Conservation (phyloP, 768 basidiomycete genomes). For the Calvatia gigantea region DNA sequence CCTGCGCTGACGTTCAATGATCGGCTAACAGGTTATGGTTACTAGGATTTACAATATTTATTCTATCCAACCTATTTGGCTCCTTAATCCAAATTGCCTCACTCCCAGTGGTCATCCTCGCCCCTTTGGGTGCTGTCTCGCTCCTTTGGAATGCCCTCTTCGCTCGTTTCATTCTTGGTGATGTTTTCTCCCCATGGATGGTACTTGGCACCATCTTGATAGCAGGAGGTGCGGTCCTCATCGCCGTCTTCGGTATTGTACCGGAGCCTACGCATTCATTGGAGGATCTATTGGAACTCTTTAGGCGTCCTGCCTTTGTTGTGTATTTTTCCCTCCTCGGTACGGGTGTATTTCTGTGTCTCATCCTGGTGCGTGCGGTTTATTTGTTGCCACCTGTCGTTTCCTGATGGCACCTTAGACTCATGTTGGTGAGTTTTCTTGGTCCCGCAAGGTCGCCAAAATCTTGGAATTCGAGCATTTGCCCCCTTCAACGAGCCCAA, state of each 20-base stretch:
- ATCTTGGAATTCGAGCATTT: constrained; percentile 21
- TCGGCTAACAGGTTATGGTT: constrained; percentile 67
- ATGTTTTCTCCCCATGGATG: constrained; percentile 83
- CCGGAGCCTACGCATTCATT: constrained; percentile 83
- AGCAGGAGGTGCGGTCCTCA: constrained; percentile 83
- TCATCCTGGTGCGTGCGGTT: constrained; percentile 53
- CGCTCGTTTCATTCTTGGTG: constrained; percentile 78
- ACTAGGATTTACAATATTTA: constrained; percentile 80
- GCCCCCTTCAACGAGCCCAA: constrained; percentile 26
- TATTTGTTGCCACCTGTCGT: not conserved
- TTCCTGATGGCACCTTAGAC: constrained; percentile 43
- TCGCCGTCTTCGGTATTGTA: constrained; percentile 90
- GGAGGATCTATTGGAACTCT: constrained; percentile 78
- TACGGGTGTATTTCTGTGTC: constrained; percentile 50
- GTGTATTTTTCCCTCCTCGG: constrained; percentile 77
- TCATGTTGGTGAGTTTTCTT: constrained; percentile 66
- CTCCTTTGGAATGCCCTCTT: constrained; percentile 95
- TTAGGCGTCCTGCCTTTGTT: constrained; percentile 73
- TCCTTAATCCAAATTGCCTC: constrained; percentile 92
- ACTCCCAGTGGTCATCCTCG: constrained; percentile 91
- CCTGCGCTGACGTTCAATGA: not conserved
- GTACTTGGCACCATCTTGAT: constrained; percentile 85
- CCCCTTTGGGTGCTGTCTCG: constrained; percentile 88
- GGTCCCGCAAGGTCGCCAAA: constrained; percentile 35
- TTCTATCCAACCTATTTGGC: constrained; percentile 83